Evolutionary conservation across 2,329 filamentous ascomycete genomes (phyloP).

Genomic region (Fusarium buharicum): DNA sequence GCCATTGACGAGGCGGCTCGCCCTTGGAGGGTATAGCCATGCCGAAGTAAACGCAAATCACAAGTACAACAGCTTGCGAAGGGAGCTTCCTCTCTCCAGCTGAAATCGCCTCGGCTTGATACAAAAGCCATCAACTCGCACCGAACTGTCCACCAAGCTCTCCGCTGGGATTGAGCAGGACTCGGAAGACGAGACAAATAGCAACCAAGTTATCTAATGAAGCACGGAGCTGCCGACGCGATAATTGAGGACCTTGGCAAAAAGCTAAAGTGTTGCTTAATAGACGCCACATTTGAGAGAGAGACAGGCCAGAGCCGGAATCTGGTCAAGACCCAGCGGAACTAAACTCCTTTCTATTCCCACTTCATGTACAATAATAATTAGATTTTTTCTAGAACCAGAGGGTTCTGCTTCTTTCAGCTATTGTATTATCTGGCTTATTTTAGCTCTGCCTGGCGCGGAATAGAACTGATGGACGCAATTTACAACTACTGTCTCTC

Average conservation of each 20-base stretch:
- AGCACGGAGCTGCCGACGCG: slow-evolving; percentile 3
- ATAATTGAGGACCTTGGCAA: slow-evolving; percentile 3
- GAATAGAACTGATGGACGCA: neutral
- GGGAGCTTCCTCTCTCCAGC: neutral
- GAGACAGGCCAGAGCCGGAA: slow-evolving; percentile 7
- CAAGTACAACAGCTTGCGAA: neutral
- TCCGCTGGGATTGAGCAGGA: slow-evolving; percentile 30
- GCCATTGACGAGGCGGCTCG: slow-evolving; percentile 27
- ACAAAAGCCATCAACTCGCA: neutral
- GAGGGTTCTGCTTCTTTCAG: neutral
- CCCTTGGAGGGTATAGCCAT: slow-evolving; percentile 52
- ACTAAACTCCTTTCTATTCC: slow-evolving; percentile 4
- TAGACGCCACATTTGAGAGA: slow-evolving; percentile 16
- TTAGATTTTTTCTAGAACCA: slow-evolving; percentile 25
- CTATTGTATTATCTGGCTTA: neutral
- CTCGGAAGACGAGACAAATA: slow-evolving; percentile 4
- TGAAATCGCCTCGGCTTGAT: slow-evolving; percentile 4
- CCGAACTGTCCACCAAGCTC: slow-evolving; percentile 26
- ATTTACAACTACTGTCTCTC: slow-evolving; percentile 11
- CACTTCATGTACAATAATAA: slow-evolving; percentile 15
- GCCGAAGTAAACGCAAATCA: slow-evolving; percentile 53
- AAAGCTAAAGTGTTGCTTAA: slow-evolving; percentile 12
- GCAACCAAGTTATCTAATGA: neutral
- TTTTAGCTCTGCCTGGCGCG: slow-evolving; percentile 13
- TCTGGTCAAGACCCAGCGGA: neutral